Percentiles rank a stretch among this genome's conserved stretches.
phyloP scores from a whole-genome alignment of 1,284 basidiomycete genomes.

The Bondarzewia mesenterica region DNA sequence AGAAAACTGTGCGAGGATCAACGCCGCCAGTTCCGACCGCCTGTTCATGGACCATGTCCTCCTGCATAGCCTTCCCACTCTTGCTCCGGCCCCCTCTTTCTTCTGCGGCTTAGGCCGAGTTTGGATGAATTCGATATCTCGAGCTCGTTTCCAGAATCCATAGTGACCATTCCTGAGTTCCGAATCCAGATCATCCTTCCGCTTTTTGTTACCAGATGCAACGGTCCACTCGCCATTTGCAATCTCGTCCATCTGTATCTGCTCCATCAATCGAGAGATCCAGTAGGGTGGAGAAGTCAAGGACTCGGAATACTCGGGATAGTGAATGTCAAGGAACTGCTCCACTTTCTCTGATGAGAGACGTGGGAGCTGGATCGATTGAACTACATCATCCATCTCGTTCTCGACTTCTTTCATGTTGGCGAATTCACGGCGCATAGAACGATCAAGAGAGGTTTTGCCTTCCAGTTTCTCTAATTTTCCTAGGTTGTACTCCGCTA shows the following conservation, averaged over 20 bases:
- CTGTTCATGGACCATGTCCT: too few species aligned
- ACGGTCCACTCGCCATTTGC: conserved; percentile 16
- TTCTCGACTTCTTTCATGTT: conserved; percentile 15
- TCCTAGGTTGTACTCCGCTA: conserved; percentile 13
- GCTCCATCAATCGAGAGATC: conserved; percentile 12
- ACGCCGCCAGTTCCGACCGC: too few species aligned
- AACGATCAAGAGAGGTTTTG: conserved; percentile 9
- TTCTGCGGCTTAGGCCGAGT: not conserved
- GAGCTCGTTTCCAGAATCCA: not conserved
- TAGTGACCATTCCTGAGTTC: not conserved
- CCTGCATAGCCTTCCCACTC: too few species aligned
- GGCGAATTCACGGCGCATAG: conserved; percentile 11
- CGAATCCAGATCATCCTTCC: conserved; percentile 5
- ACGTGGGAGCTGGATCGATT: conserved; percentile 12
- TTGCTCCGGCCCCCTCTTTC: too few species aligned
- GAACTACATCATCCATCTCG: conserved; percentile 13
- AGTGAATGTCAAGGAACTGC: conserved; percentile 14
- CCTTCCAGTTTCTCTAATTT: conserved; percentile 13
- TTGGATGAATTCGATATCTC: not conserved
- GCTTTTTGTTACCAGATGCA: conserved; percentile 1
- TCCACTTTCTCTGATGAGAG: conserved; percentile 11
- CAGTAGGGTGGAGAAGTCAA: conserved; percentile 16
- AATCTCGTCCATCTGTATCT: conserved; percentile 9
- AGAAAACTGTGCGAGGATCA: conserved; percentile 15
- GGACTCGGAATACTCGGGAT: conserved; percentile 12